Base-by-base conservation (phyloP, 495 filamentous ascomycete species). In the Xylaria castorea region DNA sequence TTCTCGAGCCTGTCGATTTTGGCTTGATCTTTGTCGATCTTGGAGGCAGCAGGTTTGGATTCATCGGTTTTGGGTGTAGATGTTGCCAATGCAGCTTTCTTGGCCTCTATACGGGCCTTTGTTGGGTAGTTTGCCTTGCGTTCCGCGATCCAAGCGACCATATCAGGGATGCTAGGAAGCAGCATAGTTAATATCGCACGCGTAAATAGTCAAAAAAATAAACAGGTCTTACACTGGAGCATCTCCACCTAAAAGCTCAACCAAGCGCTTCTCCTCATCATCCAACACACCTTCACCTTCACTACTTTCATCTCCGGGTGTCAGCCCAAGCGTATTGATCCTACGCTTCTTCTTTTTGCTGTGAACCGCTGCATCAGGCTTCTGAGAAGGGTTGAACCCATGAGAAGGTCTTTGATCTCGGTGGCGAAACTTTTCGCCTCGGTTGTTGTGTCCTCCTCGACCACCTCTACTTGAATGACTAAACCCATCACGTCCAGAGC, bases 71-170 rank as follows among this genome's bases (percentile, higher is more conserved):
- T 74, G 16, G 75, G 79, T 9, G 36, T 51, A 16, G 71, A 42
- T 27, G 70, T 14, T 61, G 74, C 65, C 16, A 32, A 66, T 6
- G 75, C 74, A 58, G 85, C 85, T 71, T 88, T 86, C 67, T 82
- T 85, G 66, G 81, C 83, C 42, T 85, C 84, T 71, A 87, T 81
- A 57, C 91, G 88, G 67, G 88, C 88, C 79, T 89, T 87, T 0
- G 94, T 97, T 4, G 94, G 94, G 78, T 86, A 97, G 22, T 89
- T 89, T 74, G 90, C 91, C 76, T 87, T 91, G 30, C 94, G 90
- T 78, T 96, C 93, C 51, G 88, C 89, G 68, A 97, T 90, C 92
- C 93, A 97, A 25, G 90, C 88, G 16, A 88, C 87, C 68, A 97
- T 86, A 69, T 97, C 94, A n/a, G 88, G 78, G 30, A 80, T 88